A percentile compares a stretch with the other conserved stretches of the same genome.
phyloP scores from a whole-genome alignment of 2,329 filamentous ascomycete genomes.

The Calonectria henricotiae region DNA sequence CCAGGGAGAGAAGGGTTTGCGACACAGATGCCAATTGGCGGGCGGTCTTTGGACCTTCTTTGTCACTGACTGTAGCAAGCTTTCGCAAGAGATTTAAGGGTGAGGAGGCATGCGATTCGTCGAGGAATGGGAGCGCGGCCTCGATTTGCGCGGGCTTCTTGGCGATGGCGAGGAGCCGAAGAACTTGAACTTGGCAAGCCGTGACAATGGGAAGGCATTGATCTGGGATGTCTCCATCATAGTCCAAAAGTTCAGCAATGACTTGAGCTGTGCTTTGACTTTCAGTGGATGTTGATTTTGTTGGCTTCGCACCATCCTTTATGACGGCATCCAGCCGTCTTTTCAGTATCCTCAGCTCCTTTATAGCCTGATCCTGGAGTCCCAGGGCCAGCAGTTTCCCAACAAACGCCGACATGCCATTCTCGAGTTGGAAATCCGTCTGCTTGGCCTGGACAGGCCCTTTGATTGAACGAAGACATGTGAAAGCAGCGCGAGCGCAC shows the following conservation, averaged over 20 bases:
- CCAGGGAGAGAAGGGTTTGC: constrained; percentile 76
- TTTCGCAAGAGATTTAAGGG: constrained; percentile 72
- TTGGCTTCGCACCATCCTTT: constrained; percentile 54
- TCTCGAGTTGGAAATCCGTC: constrained; percentile 80
- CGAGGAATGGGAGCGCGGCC: constrained; percentile 70
- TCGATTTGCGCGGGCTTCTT: constrained; percentile 75
- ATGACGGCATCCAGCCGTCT: constrained; percentile 68
- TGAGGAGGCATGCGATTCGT: constrained; percentile 69
- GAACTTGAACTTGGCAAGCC: constrained; percentile 75
- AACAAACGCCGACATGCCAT: constrained; percentile 79
- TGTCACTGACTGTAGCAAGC: constrained; percentile 61
- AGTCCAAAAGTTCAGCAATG: constrained; percentile 76
- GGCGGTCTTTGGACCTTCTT: constrained; percentile 72
- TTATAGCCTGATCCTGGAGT: constrained; percentile 78
- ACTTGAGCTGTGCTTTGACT: constrained; percentile 53
- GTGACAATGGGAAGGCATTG: constrained; percentile 71
- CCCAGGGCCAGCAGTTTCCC: constrained; percentile 77
- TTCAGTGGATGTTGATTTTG: constrained; percentile 53
- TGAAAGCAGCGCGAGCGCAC: constrained; percentile 79
- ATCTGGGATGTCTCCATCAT: constrained; percentile 65
- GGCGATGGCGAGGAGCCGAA: constrained; percentile 75
- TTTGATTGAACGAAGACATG: constrained; percentile 74
- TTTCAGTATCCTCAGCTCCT: constrained; percentile 79
- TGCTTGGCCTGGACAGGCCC: constrained; percentile 69
- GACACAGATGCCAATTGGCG: constrained; percentile 79